phyloP scores from a whole-genome alignment of 164 flowering plant species.

The Brasenia schreberi region DNA sequence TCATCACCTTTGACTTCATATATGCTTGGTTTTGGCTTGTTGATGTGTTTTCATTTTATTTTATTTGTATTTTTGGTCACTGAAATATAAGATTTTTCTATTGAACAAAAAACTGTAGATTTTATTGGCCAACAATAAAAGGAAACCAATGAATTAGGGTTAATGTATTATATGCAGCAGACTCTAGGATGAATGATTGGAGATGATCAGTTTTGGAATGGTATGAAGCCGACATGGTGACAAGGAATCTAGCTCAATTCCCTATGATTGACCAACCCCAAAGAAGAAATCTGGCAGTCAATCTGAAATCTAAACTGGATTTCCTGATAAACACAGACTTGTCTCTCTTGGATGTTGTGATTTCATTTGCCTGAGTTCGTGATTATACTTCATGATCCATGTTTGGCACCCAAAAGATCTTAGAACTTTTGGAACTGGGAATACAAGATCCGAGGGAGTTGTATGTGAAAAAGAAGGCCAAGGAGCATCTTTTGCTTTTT shows the following conservation, averaged over 20 bases:
- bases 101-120: too few species aligned
- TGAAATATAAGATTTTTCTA: not conserved
- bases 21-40: not conserved
- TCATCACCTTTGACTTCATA: not conserved
- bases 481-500: not conserved
- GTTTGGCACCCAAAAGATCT: too few species aligned
- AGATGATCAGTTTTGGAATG: not conserved
- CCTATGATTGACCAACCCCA: not conserved
- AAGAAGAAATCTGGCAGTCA: not conserved
- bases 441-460: too few species aligned
- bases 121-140: too few species aligned
- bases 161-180: too few species aligned
- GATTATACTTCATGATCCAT: not conserved
- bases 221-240: not conserved
- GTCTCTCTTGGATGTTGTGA: not conserved
- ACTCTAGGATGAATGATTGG: not conserved
- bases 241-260: not conserved
- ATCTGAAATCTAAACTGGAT: not conserved
- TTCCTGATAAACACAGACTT: not conserved
- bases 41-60: not conserved
- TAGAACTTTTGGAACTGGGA: too few species aligned
- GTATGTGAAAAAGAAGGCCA: slow-evolving; percentile 1
- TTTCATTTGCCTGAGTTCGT: not conserved
- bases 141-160: too few species aligned
- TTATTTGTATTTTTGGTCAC: not conserved